Percentiles rank a stretch among this genome's conserved stretches.
These are phyloP conservation scores for Trichosporon sp. DNA, from an alignment of 1,284 basidiomycete species.

Conservation along the genomic window DNA sequence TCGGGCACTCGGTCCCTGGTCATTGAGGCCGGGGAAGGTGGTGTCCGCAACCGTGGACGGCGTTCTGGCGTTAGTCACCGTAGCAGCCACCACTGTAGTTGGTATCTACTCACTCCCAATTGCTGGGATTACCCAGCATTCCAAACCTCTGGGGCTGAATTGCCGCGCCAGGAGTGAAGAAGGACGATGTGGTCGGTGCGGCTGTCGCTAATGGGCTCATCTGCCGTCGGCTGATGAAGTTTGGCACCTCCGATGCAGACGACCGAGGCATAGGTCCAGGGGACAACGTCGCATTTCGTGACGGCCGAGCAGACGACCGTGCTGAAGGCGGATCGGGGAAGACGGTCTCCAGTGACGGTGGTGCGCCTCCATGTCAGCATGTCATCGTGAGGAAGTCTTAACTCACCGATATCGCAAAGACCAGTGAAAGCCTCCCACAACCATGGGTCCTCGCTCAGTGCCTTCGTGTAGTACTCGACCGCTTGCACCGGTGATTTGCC, in stretches of 20 bases:
- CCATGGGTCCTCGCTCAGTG: conserved; percentile 68
- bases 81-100: too few species aligned
- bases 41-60: conserved; percentile 34
- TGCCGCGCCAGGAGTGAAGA: conserved; percentile 64
- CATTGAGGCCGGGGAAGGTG: conserved; percentile 31
- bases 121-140: conserved; percentile 30
- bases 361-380: conserved; percentile 21
- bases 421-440: conserved; percentile 93
- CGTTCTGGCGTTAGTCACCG: conserved; percentile 22
- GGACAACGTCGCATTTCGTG: conserved; percentile 54
- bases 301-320: conserved; percentile 29
- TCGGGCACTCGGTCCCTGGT: conserved; percentile 18
- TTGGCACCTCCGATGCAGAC: conserved; percentile 42
- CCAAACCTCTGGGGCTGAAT: conserved; percentile 19
- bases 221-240: conserved; percentile 54
- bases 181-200: conserved; percentile 56
- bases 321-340: conserved; percentile 30
- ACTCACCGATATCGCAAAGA: conserved; percentile 71
- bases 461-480: conserved; percentile 62
- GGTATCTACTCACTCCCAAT: conserved; percentile 33
- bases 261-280: conserved; percentile 45
- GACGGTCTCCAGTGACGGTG: conserved; percentile 25
- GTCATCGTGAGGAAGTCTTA: neutral
- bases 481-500: conserved; percentile 63
- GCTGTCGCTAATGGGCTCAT: conserved; percentile 30